phyloP scores from a whole-genome alignment of 345 rosid species.

The Noccaea bulbosa region DNA sequence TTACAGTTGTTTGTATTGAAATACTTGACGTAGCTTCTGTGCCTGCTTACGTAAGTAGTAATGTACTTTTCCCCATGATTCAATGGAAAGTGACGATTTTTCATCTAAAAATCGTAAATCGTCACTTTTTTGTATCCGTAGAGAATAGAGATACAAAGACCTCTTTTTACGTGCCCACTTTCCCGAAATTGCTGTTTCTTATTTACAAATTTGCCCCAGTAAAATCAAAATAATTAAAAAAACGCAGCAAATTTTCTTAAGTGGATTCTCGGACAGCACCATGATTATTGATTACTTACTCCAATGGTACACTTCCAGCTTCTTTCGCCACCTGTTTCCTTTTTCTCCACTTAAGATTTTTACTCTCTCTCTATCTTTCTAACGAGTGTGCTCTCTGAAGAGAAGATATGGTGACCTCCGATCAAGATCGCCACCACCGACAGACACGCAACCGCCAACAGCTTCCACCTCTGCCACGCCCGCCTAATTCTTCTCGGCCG shows the following conservation, averaged over 20 bases:
- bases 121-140: background rate
- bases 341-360: conserved; percentile 22
- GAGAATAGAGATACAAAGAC: conserved; percentile 23
- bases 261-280: conserved; percentile 18
- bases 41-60: background rate
- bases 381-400: background rate
- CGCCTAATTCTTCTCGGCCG: conserved; percentile 35
- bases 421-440: conserved; percentile 48
- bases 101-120: background rate
- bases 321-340: conserved; percentile 29
- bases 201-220: conserved; percentile 4
- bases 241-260: background rate
- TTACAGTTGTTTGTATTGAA: background rate
- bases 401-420: conserved; percentile 36
- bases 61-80: background rate
- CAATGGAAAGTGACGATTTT: conserved; percentile 22
- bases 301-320: conserved; percentile 28
- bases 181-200: background rate
- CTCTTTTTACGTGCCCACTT: conserved; percentile 37
- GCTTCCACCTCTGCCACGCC: conserved; percentile 29
- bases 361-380: conserved; percentile 19
- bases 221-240: background rate
- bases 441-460: conserved; percentile 32
- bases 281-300: background rate
- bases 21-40: conserved; percentile 3